Base-by-base conservation (phyloP, 345 rosid species). In the Corchorus capsularis region DNA sequence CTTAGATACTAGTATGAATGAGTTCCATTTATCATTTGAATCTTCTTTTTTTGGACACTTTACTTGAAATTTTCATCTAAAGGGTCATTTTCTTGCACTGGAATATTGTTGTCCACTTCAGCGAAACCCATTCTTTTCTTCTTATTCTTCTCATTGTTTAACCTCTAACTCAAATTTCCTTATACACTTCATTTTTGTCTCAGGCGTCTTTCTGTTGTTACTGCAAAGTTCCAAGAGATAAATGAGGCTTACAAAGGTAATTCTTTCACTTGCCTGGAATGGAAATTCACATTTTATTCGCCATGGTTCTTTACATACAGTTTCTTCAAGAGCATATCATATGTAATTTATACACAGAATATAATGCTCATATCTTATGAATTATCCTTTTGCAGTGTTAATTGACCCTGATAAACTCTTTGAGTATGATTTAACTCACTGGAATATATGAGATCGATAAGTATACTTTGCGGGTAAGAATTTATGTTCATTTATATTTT, bases 371-470 rank as follows among this genome's bases (percentile, higher is more conserved):
- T 67, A 52, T 71, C 13, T 37, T 75, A 54, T 71, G 34, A n/a
- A 69, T 79, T 13, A 65, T n/a, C n/a, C n/a, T n/a, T 80, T 64
- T 76, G 79, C 89, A 93, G 97, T 93, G 78, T 76, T 93, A 79
- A 91, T 87, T 72, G 96, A 91, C 81, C 96, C 97, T 61, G 82
- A 76, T 72, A 85, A 85, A 83, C 94, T 96, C 72, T 82, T 90
- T 69, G 93, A 93, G 63, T 93, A 93, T 77, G 96, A 93, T 85
- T 76, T 87, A 73, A 88, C n/a, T n/a, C n/a, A n/a, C 90, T 27
- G 96, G 97, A 71, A 88, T 91, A 78, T 85, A 88, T 79, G 93
- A 91, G 82, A 86, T 93, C 79, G 89, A 93, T 81, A 89, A 93
- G 81, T 93, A 93, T 80, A 86, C 89, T 73, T 81, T 93, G 74